Base-by-base conservation (phyloP, 192 early-diverging fungal genomes). In the Linnemannia hyalina region DNA sequence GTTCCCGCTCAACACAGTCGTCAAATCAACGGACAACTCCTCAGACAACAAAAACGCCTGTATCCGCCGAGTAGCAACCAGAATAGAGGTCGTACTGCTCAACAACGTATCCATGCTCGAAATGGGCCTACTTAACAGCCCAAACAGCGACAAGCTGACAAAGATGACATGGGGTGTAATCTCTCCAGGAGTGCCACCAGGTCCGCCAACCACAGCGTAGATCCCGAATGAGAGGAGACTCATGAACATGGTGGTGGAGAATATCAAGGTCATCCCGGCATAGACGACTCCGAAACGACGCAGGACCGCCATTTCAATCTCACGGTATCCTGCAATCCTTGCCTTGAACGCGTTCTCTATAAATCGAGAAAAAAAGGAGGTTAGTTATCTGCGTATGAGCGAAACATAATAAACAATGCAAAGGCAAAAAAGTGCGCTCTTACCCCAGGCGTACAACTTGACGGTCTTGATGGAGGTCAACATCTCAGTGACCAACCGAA, bases 61-160 rank as follows among this genome's bases (percentile, higher is more conserved):
- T 32, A 94, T 90, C n/a, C 94, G 88, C 9, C 80, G 86, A 11
- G 95, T 78, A 18, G 93, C 93, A 46, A 94, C 92, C 13, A 89
- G 81, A 29, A 93, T 88, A 49, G 92, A 93, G 38, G 93, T 88
- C 1, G 82, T 79, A 6, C 75, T 73, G 55, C 92, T 87, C 18
- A 92, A 90, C 29, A 91, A 80, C 15, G 90, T 88, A 5, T 95
- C 77, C 74, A 89, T 75, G 46, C 15, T 46, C 20, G 77, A 79
- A 16, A 85, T 80, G 23, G 83, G 83, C 15, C 44, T 70, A 38
- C 75, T 85, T 20, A 85, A 75, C 9, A 85, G 75, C 5, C 78
- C 78, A 77, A 85, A 85, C 26, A 85, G 78, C 8, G 83, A 63
- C 36, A 85, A 69, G 57, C 74, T 77, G 69, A 85, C 83, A 80